These are phyloP conservation scores for Kurtzmaniella quercitrusa DNA, from an alignment of 1,139 yeast species.

Conservation along the genomic window DNA sequence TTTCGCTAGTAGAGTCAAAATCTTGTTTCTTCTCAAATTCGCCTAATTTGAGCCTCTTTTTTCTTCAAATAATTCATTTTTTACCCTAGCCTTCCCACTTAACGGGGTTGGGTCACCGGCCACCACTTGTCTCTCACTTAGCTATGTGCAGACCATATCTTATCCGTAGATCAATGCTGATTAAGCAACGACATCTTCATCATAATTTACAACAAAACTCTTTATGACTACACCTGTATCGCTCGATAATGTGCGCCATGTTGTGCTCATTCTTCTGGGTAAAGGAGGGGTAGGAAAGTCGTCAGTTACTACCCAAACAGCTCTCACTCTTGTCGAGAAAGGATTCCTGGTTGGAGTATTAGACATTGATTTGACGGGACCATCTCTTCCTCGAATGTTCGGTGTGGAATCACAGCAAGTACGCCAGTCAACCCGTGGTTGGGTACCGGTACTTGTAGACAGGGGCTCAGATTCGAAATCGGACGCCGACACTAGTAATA, in stretches of 20 bases:
- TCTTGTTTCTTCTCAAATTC: no score
- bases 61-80: no score
- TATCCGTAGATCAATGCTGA: no score
- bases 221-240: slow-evolving; percentile 38
- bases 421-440: slow-evolving; percentile 77
- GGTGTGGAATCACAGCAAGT: slow-evolving; percentile 81
- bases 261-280: slow-evolving; percentile 40
- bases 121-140: no score
- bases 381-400: slow-evolving; percentile 94
- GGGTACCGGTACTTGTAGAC: slow-evolving; percentile 77
- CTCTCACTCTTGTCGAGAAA: slow-evolving; percentile 64
- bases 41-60: no score
- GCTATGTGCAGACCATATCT: no score
- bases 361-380: slow-evolving; percentile 95
- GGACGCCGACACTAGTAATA: no score
- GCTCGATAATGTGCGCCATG: slow-evolving; percentile 66
- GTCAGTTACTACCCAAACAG: slow-evolving; percentile 90
- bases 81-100: no score
- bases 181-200: not conserved
- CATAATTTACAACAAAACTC: not conserved
- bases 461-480: slow-evolving; percentile 9
- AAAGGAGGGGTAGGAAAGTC: slow-evolving; percentile 84
- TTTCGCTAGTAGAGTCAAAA: no score
- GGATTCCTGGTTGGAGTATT: slow-evolving; percentile 86
- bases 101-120: no score